These are phyloP conservation scores for Arthrobotrys sphaeroides DNA, from an alignment of 2,329 filamentous ascomycete species.

Conservation along the genomic window DNA sequence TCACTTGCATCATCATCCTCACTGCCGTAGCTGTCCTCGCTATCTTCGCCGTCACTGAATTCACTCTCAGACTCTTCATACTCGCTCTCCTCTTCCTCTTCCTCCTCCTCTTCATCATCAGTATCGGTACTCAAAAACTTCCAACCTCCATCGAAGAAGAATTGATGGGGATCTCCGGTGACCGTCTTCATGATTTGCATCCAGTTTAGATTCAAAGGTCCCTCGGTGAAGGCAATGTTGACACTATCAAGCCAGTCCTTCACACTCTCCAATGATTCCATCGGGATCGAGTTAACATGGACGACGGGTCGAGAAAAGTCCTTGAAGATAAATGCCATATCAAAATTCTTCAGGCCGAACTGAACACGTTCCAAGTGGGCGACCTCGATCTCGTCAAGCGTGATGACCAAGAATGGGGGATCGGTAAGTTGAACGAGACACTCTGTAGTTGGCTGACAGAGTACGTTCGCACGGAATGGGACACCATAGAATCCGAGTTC, in stretches of 20 bases:
- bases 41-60: conserved; percentile 74
- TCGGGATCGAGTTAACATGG: conserved; percentile 97
- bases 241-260: conserved; percentile 98
- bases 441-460: conserved; percentile 95
- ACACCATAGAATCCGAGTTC: conserved; percentile 98
- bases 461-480: conserved; percentile 92
- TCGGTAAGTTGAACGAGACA: conserved; percentile 97
- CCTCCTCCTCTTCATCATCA: conserved; percentile 80
- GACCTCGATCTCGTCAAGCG: conserved; percentile 93
- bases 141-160: conserved; percentile 96
- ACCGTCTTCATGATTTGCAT: conserved; percentile 99
- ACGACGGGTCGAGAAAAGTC: conserved; percentile 90
- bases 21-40: conserved; percentile 88
- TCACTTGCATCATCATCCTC: conserved; percentile 82
- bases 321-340: conserved; percentile 97
- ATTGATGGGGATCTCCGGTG: conserved; percentile 88
- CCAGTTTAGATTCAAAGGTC: conserved; percentile 98
- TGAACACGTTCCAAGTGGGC: conserved; percentile 94
- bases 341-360: conserved; percentile 98
- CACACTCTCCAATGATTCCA: conserved; percentile 91
- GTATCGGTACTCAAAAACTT: conserved; percentile 87
- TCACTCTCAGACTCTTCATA: conserved; percentile 92
- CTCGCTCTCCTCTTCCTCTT: conserved; percentile 85
- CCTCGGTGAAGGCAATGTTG: conserved; percentile 92
- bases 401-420: conserved; percentile 94